These are phyloP conservation scores for Penicillium sp. DNA, from an alignment of 2,329 filamentous ascomycete genomes.

Conservation along the genomic window DNA sequence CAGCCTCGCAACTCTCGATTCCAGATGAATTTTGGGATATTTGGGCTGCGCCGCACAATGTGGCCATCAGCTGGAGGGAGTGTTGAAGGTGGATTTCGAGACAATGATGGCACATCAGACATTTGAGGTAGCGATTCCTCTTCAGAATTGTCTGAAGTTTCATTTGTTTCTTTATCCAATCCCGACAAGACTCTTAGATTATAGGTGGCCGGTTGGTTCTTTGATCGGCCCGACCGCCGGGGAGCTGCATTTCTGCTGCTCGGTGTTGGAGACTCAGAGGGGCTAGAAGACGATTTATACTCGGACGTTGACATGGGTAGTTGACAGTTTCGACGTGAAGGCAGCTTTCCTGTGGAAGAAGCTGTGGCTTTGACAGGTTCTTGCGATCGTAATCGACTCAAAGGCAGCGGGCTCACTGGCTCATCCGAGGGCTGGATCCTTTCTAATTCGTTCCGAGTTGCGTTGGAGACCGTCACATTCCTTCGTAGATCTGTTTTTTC, in stretches of 20 bases:
- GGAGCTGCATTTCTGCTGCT: not conserved
- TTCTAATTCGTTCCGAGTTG: not conserved
- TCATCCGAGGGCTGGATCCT: not conserved
- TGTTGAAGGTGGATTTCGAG: not conserved
- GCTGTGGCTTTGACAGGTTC: not conserved
- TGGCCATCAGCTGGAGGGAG: not conserved
- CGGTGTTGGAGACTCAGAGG: not conserved
- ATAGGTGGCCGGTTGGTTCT: conserved; percentile 3
- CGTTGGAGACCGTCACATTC: not conserved
- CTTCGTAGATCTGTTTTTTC: not conserved
- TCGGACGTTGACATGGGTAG: not conserved
- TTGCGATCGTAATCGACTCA: not conserved
- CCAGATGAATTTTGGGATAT: conserved; percentile 22
- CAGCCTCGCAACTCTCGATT: conserved; percentile 31
- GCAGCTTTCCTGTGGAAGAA: not conserved
- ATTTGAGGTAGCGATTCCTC: not conserved
- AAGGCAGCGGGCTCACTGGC: not conserved
- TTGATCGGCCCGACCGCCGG: conserved; percentile 3
- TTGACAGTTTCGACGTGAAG: not conserved
- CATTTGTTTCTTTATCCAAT: not conserved
- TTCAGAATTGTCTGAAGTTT: not conserved
- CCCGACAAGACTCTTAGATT: conserved; percentile 4
- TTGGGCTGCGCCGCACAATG: not conserved
- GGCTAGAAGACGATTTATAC: not conserved
- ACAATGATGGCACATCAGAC: not conserved